Evolutionary conservation across 2,329 filamentous ascomycete genomes (phyloP).

Genomic region (Alternaria viburni): DNA sequence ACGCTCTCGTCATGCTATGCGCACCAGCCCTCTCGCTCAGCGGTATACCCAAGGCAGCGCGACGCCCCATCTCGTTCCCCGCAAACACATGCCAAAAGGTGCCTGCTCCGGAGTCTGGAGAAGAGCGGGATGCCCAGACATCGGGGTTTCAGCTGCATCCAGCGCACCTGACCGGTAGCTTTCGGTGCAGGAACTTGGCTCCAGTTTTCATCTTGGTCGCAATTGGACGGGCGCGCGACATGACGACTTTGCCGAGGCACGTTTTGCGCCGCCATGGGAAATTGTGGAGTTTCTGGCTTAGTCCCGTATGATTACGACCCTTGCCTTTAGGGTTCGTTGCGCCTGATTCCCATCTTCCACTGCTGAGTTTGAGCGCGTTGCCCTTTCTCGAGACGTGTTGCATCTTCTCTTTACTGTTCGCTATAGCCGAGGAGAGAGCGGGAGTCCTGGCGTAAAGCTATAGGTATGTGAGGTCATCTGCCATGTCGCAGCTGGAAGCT

Average conservation of each 20-base stretch:
- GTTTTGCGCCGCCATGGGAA: slow-evolving; percentile 1
- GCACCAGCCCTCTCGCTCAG: background rate
- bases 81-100: background rate
- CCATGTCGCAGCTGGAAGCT: slow-evolving; percentile 1
- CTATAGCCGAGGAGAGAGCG: background rate
- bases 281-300: background rate
- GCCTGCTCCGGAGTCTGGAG: background rate
- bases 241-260: background rate
- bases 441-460: background rate
- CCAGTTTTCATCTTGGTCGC: background rate
- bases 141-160: background rate
- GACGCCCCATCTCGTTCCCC: background rate
- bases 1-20: background rate
- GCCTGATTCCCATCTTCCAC: background rate
- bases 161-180: background rate
- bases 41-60: background rate
- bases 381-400: background rate
- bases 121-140: background rate
- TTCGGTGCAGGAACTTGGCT: background rate
- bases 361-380: background rate
- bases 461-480: slow-evolving; percentile 2
- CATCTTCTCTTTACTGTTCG: background rate
- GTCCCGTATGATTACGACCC: background rate
- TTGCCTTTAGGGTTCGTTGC: background rate
- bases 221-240: background rate